phyloP scores from a whole-genome alignment of 257 asterid species.

The Cynanchum wilfordii region DNA sequence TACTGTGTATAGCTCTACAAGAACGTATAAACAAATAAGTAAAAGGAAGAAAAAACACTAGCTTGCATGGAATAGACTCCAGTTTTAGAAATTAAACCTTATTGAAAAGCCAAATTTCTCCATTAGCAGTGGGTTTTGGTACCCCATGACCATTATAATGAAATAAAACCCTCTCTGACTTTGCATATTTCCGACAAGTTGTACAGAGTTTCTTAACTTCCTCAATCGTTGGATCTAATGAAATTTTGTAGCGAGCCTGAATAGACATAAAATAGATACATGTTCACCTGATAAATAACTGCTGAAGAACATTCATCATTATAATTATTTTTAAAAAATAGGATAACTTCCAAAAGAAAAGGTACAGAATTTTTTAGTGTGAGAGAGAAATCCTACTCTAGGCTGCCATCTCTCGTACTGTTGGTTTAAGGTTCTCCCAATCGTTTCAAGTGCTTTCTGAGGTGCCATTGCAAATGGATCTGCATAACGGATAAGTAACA shows the following conservation, averaged over 20 bases:
- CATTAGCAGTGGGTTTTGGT: conserved; percentile 94
- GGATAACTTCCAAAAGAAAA: not conserved
- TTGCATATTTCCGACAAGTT: conserved; percentile 89
- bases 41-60: conserved; percentile 12
- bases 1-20: conserved; percentile 91
- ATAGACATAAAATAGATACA: conserved; percentile 2
- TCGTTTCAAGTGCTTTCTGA: conserved; percentile 59
- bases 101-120: conserved; percentile 95
- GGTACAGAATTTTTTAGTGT: not conserved
- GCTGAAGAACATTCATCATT: not conserved
- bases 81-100: conserved; percentile 45
- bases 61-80: conserved; percentile 11
- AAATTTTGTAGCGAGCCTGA: conserved; percentile 85
- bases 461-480: conserved; percentile 79
- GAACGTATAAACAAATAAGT: conserved; percentile 29
- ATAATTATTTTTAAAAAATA: not conserved
- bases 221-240: conserved; percentile 91
- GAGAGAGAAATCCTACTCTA: conserved; percentile 44
- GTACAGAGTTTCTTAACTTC: conserved; percentile 94
- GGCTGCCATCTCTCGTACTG: conserved; percentile 80
- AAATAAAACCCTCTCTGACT: conserved; percentile 93
- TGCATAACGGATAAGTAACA: conserved; percentile 14
- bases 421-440: conserved; percentile 52
- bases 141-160: conserved; percentile 99
- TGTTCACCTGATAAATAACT: not conserved